A percentile compares a stretch with the other conserved stretches of the same genome.
Evolutionary conservation across 2,329 filamentous ascomycete species (phyloP).

Genomic region (Cladosporium sp.): DNA sequence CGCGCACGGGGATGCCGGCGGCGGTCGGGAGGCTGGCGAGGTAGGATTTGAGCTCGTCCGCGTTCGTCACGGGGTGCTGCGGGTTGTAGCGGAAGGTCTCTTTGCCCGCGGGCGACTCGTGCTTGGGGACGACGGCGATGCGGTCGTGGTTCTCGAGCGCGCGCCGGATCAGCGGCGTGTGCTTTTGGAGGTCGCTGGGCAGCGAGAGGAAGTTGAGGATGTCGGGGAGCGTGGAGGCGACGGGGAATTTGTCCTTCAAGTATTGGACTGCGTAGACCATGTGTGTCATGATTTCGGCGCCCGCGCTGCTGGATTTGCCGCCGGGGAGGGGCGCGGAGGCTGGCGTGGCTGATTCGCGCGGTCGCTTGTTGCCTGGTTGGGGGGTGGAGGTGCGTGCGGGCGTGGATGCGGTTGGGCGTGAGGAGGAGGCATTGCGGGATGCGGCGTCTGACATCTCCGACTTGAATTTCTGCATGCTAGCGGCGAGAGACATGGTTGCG

Average conservation of each 20-base stretch:
- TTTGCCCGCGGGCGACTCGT: conserved; percentile 39
- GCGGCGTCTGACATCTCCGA: conserved; percentile 26
- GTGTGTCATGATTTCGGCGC: conserved; percentile 76
- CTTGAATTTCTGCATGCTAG: conserved; percentile 25
- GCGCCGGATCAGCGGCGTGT: conserved; percentile 55
- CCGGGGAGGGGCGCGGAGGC: background rate
- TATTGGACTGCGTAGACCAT: conserved; percentile 82
- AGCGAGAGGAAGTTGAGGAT: conserved; percentile 77
- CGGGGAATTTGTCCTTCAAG: conserved; percentile 60
- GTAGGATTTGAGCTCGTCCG: conserved; percentile 69
- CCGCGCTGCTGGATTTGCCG: conserved; percentile 53
- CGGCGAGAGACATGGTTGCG: conserved; percentile 26
- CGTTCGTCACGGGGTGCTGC: conserved; percentile 72
- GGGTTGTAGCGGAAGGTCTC: conserved; percentile 77
- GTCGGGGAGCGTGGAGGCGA: conserved; percentile 64
- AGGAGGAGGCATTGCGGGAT: conserved; percentile 23
- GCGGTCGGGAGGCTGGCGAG: conserved; percentile 77
- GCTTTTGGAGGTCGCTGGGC: conserved; percentile 36
- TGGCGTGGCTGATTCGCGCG: background rate
- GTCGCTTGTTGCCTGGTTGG: conserved; percentile 5
- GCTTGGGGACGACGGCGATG: conserved; percentile 49
- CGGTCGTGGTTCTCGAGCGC: conserved; percentile 63
- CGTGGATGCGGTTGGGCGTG: conserved; percentile 19
- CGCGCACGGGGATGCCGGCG: conserved; percentile 74
- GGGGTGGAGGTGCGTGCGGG: conserved; percentile 21